Percentiles rank a stretch among this genome's conserved stretches.
Conservation (phyloP, 768 basidiomycete species). For the Cyclocybe aegerita region DNA sequence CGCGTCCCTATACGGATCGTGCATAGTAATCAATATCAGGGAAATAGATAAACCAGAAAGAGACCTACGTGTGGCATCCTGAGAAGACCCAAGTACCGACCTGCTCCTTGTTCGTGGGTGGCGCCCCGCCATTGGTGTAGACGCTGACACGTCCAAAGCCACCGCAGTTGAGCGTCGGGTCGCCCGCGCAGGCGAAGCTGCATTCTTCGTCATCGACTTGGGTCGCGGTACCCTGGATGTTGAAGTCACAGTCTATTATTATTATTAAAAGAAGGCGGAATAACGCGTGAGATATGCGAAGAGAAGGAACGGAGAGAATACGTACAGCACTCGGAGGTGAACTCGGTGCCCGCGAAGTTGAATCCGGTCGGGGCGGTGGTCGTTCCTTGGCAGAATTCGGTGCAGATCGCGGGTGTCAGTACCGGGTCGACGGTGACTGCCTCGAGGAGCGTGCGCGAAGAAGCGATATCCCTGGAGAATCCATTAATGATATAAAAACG, state of each 20-base stretch:
- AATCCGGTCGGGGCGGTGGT: neutral
- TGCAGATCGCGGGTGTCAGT: slow-evolving; percentile 9
- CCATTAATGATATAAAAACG: neutral
- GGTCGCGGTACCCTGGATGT: slow-evolving; percentile 14
- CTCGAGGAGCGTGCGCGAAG: slow-evolving; percentile 5
- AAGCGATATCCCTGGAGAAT: neutral
- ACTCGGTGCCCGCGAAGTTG: slow-evolving; percentile 15
- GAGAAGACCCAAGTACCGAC: slow-evolving; percentile 13
- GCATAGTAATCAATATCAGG: neutral
- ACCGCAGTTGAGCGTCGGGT: slow-evolving; percentile 14
- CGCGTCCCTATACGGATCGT: slow-evolving; percentile 7
- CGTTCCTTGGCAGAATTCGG: slow-evolving; percentile 3
- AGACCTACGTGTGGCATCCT: slow-evolving; percentile 16
- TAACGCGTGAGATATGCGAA: neutral
- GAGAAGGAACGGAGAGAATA: neutral
- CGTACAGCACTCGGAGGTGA: slow-evolving; percentile 14
- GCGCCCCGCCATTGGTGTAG: slow-evolving; percentile 12
- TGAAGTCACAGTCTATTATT: slow-evolving; percentile 12
- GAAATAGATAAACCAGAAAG: neutral
- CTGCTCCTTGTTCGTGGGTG: slow-evolving; percentile 13
- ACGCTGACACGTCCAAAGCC: slow-evolving; percentile 14
- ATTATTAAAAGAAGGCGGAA: neutral
- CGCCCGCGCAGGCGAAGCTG: slow-evolving; percentile 14
- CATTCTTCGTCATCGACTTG: slow-evolving; percentile 9
- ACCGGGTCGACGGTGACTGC: neutral